These are phyloP conservation scores for Ballota nigra DNA, from an alignment of 257 asterid genomes.

Conservation along the genomic window DNA sequence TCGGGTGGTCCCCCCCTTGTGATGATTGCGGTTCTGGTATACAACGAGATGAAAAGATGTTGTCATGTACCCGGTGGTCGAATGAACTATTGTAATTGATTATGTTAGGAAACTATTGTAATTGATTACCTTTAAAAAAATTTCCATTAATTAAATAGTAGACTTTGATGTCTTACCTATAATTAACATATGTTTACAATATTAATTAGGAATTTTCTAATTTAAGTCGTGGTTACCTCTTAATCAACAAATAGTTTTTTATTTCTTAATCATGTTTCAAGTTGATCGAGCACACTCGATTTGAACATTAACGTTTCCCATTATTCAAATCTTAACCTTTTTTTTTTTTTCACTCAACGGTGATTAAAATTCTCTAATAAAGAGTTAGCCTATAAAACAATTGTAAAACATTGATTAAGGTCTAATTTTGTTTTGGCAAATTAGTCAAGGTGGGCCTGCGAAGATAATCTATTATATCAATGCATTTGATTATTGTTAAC, in stretches of 20 bases:
- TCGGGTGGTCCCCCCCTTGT: too few relatives aligned
- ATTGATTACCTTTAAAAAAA: too few relatives aligned
- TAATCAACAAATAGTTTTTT: not conserved
- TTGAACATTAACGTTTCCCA: not conserved
- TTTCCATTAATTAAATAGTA: not conserved
- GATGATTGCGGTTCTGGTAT: too few relatives aligned
- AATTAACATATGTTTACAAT: not conserved
- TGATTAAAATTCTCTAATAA: too few relatives aligned
- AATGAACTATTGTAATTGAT: too few relatives aligned
- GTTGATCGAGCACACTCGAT: not conserved
- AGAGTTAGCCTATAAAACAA: too few relatives aligned
- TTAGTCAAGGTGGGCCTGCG: not conserved
- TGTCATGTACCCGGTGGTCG: too few relatives aligned
- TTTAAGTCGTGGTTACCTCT: not conserved
- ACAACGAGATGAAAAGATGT: too few relatives aligned
- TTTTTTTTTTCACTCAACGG: too few relatives aligned
- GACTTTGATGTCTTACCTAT: slow-evolving; percentile 36
- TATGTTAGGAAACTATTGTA: too few relatives aligned
- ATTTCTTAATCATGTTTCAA: not conserved
- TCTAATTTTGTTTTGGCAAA: not conserved
- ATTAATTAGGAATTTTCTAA: not conserved
- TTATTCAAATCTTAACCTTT: not conserved
- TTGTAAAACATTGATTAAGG: not conserved
- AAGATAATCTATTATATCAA: not conserved
- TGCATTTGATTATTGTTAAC: not conserved